Base-by-base conservation (phyloP, 139 green algal genomes). In the Chlamydomonas asymmetrica region DNA sequence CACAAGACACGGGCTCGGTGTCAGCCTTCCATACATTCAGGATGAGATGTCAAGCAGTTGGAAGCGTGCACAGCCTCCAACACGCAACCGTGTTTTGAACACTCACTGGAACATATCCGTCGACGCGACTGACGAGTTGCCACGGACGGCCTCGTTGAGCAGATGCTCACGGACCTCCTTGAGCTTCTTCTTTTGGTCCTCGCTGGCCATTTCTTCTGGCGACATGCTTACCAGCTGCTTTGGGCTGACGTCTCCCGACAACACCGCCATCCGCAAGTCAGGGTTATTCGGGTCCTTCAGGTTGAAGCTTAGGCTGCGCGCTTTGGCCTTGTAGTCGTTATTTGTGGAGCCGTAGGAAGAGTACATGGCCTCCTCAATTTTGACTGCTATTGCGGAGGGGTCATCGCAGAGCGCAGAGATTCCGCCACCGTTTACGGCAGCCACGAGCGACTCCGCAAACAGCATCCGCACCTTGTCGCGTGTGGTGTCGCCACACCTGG, bases 31-130 rank as follows among this genome's bases (percentile, higher is more conserved):
- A 13, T 25, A 52, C 45, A 13, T 16, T 25, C 45, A 25, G 13
- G 18, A 52, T 16, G 45, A 13, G 18, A 52, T 25, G 45, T 10
- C 45, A 52, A 16, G 45, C 45, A 52, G 13, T 16, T 52, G 45
- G 13, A 52, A 52, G 13, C 45, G 18, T 10, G 13, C 13, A 16
- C 45, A 13, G 18, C 13, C 13, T 16, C 45, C 45, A 13, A 25
- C 18, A 16, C 45, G 13, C 45, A 52, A 13, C 13, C 45, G 13
- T 16, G 13, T 25, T 16, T 16, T 16, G 13, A 52, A 3, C 32
- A 80, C 79, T 85, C 91, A 97, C 85, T 95, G 86, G 81, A 99
- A 99, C 85, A 93, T 88, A 83, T 99, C 94, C 7, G 96, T 99
- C 27, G 92, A 95, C 20, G 93, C 93, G 50, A 82, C 71, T 63